Percentiles rank a stretch among this genome's conserved stretches.
phyloP scores from a whole-genome alignment of 2,329 filamentous ascomycete genomes.

The Cercospora sojina region DNA sequence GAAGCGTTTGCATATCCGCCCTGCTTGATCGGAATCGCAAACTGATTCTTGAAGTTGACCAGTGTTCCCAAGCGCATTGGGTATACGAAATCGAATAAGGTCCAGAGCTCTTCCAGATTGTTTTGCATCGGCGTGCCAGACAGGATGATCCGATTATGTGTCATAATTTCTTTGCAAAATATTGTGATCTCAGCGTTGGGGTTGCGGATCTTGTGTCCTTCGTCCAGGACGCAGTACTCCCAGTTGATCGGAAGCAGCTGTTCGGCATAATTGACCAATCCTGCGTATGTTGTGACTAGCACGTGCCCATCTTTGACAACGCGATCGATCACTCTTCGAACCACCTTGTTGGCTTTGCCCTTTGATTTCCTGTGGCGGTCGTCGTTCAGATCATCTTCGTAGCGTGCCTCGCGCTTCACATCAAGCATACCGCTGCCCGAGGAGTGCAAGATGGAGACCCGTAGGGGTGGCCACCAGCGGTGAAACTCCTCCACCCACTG shows the following conservation, averaged over 20 bases:
- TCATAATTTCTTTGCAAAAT: constrained; percentile 89
- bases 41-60: constrained; percentile 84
- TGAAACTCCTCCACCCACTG: constrained; percentile 99
- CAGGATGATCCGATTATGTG: constrained; percentile 84
- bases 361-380: constrained; percentile 30
- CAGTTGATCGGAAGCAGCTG: constrained; percentile 80
- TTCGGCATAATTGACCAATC: constrained; percentile 87
- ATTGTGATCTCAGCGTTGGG: constrained; percentile 94
- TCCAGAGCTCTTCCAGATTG: constrained; percentile 93
- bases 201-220: constrained; percentile 97
- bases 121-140: constrained; percentile 98
- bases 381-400: constrained; percentile 61
- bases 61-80: constrained; percentile 92
- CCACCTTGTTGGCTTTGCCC: constrained; percentile 64
- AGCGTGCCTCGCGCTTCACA: constrained; percentile 58
- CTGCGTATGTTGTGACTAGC: constrained; percentile 91
- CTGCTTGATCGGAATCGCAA: constrained; percentile 88
- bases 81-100: constrained; percentile 94
- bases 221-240: constrained; percentile 91
- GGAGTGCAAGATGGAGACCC: constrained; percentile 91
- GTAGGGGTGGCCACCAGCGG: constrained; percentile 97
- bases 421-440: constrained; percentile 97
- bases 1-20: constrained; percentile 95
- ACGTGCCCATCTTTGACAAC: constrained; percentile 86
- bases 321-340: constrained; percentile 75